Evolutionary conservation across 306 rosid genomes (phyloP).

Genomic region (Dalbergia oliveri): DNA sequence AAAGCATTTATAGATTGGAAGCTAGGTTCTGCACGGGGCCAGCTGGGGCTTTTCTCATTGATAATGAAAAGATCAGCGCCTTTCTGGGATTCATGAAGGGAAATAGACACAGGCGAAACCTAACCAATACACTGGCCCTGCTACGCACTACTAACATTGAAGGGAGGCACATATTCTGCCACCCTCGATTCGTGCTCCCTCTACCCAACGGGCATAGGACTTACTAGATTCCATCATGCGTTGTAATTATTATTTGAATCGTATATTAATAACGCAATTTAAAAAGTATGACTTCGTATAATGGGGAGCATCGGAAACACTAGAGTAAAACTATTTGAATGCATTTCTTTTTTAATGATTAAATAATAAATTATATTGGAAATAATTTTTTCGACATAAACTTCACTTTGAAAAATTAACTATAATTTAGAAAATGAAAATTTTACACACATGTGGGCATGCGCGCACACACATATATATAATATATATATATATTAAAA

Average conservation of each 20-base stretch:
- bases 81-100: background rate
- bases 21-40: conserved; percentile 7
- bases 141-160: background rate
- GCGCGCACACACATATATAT: no score
- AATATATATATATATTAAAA: no score
- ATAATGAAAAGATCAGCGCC: background rate
- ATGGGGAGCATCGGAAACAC: no score
- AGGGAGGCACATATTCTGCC: background rate
- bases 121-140: background rate
- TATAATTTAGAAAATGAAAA: no score
- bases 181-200: background rate
- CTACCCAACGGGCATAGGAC: background rate
- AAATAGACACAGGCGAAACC: background rate
- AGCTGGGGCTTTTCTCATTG: background rate
- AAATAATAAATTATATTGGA: no score
- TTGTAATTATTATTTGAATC: background rate
- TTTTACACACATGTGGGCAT: no score
- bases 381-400: no score
- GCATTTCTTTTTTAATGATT: no score
- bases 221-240: background rate
- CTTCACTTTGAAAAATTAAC: no score
- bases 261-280: no score
- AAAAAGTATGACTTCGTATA: no score
- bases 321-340: no score
- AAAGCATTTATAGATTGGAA: background rate